phyloP scores from a whole-genome alignment of 306 rosid genomes.

The Cicer chorassanicum region DNA sequence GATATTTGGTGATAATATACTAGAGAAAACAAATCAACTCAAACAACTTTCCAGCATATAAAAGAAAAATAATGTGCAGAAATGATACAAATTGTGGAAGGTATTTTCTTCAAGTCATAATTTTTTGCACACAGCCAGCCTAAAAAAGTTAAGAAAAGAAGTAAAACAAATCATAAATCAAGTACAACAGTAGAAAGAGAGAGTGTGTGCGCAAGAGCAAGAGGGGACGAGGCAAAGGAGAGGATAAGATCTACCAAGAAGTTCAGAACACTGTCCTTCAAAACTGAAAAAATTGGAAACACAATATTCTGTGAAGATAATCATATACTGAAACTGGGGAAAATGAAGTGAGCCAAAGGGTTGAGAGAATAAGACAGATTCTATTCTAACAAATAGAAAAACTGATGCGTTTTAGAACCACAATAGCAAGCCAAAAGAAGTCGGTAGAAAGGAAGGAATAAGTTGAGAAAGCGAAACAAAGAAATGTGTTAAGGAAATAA shows the following conservation, averaged over 20 bases:
- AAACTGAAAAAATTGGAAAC: background rate
- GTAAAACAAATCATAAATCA: slow-evolving; percentile 31
- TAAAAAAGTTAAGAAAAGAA: slow-evolving; percentile 18
- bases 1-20: slow-evolving; percentile 27
- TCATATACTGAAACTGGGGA: slow-evolving; percentile 14
- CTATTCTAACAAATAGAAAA: slow-evolving; percentile 22
- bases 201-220: background rate
- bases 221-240: slow-evolving; percentile 11
- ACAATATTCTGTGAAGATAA: background rate
- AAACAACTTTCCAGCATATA: slow-evolving; percentile 22
- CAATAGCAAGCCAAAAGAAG: slow-evolving; percentile 32
- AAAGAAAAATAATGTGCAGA: background rate
- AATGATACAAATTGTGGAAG: background rate
- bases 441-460: slow-evolving; percentile 12
- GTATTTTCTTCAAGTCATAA: slow-evolving; percentile 8
- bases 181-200: background rate
- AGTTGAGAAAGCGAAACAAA: slow-evolving; percentile 13
- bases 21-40: slow-evolving; percentile 25
- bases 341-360: slow-evolving; percentile 18
- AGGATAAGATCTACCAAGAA: slow-evolving; percentile 1
- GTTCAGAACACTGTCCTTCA: slow-evolving; percentile 19
- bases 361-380: slow-evolving; percentile 14
- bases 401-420: slow-evolving; percentile 20
- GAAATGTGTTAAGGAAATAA: background rate
- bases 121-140: slow-evolving; percentile 4